phyloP scores from a whole-genome alignment of 148 eudicot genomes.

The Rhododendron kiyosumense region DNA sequence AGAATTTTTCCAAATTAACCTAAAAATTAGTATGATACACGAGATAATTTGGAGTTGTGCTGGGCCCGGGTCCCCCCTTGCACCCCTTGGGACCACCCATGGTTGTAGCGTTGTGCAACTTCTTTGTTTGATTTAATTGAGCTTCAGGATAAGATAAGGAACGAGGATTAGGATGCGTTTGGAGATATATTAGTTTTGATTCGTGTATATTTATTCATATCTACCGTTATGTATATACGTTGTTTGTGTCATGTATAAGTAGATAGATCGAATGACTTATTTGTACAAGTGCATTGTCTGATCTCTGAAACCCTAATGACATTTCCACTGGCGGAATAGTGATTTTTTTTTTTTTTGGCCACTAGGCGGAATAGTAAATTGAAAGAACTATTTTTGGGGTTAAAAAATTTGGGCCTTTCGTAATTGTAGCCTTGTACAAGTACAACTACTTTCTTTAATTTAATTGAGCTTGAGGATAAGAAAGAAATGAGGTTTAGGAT shows the following conservation, averaged over 20 bases:
- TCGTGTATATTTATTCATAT: neutral
- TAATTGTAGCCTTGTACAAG: neutral
- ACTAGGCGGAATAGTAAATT: neutral
- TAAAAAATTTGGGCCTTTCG: neutral
- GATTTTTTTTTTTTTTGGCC: too few relatives aligned
- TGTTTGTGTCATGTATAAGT: neutral
- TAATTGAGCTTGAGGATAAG: neutral
- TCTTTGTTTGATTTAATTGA: neutral
- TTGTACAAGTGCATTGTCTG: neutral
- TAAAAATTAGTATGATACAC: too few relatives aligned
- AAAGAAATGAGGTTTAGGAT: neutral
- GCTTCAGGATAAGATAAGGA: neutral
- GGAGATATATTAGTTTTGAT: neutral
- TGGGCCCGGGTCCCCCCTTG: neutral
- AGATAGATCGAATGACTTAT: neutral
- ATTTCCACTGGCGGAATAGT: neutral
- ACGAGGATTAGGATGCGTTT: neutral
- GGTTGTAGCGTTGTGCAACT: neutral
- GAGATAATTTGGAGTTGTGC: neutral
- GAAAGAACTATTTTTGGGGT: neutral
- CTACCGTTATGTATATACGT: neutral
- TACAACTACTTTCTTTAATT: neutral
- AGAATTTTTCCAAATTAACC: too few relatives aligned
- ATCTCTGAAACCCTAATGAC: neutral
- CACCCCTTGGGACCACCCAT: neutral